A percentile compares a stretch with the other conserved stretches of the same genome.
These are phyloP conservation scores for Bimuria novae-zelandiae DNA, from an alignment of 2,329 filamentous ascomycete species.

Conservation along the genomic window DNA sequence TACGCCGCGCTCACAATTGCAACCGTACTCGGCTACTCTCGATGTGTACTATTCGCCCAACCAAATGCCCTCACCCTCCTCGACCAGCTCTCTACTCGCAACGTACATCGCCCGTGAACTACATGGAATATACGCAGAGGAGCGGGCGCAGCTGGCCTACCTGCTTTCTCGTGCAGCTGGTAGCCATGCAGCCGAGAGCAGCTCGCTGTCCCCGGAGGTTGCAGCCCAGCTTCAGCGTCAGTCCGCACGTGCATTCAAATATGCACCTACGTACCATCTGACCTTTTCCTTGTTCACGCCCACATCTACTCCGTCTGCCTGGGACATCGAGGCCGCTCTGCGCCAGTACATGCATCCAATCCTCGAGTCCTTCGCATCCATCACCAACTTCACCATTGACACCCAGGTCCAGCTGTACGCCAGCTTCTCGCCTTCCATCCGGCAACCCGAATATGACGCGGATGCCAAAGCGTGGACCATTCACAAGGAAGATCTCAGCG, in stretches of 20 bases:
- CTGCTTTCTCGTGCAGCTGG: constrained; percentile 52
- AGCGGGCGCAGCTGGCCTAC: constrained; percentile 74
- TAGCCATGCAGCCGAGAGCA: constrained; percentile 51
- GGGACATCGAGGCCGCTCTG: constrained; percentile 86
- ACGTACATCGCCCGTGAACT: constrained; percentile 79
- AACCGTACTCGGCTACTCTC: constrained; percentile 71
- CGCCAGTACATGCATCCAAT: constrained; percentile 81
- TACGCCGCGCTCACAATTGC: constrained; percentile 64
- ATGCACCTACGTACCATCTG: constrained; percentile 90
- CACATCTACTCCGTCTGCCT: constrained; percentile 76
- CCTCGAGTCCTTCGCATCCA: constrained; percentile 75
- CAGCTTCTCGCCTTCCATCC: constrained; percentile 65
- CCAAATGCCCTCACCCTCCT: constrained; percentile 67
- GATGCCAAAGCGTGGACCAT: constrained; percentile 67
- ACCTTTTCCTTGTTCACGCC: constrained; percentile 95
- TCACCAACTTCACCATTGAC: constrained; percentile 95
- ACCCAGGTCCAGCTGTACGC: constrained; percentile 96
- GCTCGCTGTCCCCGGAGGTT: constrained; percentile 54
- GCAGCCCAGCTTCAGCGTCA: constrained; percentile 64
- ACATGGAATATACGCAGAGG: constrained; percentile 79
- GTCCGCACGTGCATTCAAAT: constrained; percentile 84
- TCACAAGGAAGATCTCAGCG: constrained; percentile 83
- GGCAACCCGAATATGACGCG: constrained; percentile 60
- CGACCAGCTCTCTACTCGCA: constrained; percentile 73
- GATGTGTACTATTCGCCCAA: constrained; percentile 77